Conservation (phyloP, 192 early-diverging fungal species). For the Entomortierella parvispora region DNA sequence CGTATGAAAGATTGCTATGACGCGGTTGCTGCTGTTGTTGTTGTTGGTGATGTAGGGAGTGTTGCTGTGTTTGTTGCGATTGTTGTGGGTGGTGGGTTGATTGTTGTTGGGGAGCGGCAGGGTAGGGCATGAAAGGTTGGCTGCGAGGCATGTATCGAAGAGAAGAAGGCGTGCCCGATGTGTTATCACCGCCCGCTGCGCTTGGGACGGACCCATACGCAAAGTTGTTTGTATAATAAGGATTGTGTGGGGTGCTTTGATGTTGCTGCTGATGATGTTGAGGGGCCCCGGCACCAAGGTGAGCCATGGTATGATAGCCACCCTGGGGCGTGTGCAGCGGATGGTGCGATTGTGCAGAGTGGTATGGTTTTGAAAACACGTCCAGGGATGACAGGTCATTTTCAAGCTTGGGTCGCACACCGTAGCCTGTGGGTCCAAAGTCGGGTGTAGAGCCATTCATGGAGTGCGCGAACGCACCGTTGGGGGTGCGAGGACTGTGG, state of each 20-base stretch:
- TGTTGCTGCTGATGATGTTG: slow-evolving; percentile 10
- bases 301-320: slow-evolving; percentile 19
- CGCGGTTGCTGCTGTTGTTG: slow-evolving; percentile 7
- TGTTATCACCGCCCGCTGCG: not conserved
- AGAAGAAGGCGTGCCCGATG: slow-evolving; percentile 3
- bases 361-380: slow-evolving; percentile 30
- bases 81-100: slow-evolving; percentile 6
- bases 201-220: slow-evolving; percentile 17
- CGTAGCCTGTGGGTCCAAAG: slow-evolving; percentile 15
- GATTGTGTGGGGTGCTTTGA: slow-evolving; percentile 2
- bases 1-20: slow-evolving; percentile 16
- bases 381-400: slow-evolving; percentile 13
- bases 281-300: not conserved
- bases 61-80: slow-evolving; percentile 8
- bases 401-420: too few relatives aligned
- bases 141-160: slow-evolving; percentile 27
- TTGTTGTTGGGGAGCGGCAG: not conserved
- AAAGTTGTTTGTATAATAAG: slow-evolving; percentile 10
- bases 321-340: slow-evolving; percentile 17
- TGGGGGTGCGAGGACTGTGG: slow-evolving; percentile 42
- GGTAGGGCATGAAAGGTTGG: slow-evolving; percentile 15
- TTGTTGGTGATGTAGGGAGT: slow-evolving; percentile 9
- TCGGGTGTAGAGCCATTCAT: slow-evolving; percentile 6
- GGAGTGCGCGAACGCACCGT: slow-evolving; percentile 7
- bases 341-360: slow-evolving; percentile 22